Evolutionary conservation across 352 stramenopile species (phyloP), one percentile per base, ranked within the genome.

Genomic region (Phytophthora pistaciae): DNA sequence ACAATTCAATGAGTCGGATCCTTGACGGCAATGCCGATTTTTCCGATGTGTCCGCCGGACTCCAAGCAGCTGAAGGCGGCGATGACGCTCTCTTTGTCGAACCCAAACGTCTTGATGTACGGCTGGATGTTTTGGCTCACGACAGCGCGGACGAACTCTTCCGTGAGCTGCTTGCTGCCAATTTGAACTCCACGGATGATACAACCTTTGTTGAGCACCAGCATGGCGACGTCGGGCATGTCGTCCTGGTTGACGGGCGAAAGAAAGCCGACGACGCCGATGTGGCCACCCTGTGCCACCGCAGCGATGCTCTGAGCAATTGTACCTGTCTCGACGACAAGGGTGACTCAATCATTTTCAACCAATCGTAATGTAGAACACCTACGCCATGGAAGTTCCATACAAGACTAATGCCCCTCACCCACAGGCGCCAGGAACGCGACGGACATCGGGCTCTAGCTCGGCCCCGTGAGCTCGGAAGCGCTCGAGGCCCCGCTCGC

Each of bases 401-500:
- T 27, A 1, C 1, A 27, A 3, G 3, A 1, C 1, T 27, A 27
- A 27, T 3, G 1, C 25, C 25, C 25, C 3, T 3, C 25, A 27
- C 25, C 25, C 25, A 27, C 25, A 27, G 25, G 25, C 25, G 25
- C 25, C 1, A 27, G 25, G 25, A 27, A 27, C 25, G 25, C 25
- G 25, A 27, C 25, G 3, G 25, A 27, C 25, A 27, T 27, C 25
- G 25, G 25, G 25, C 25, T 27, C 25, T 27, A 27, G 25, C 25
- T 27, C 25, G 25, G 25, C 25, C 25, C 25, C 25, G 3, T 27
- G 25, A 27, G 25, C 25, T 16, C 73, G 64, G 14, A 70, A 60
- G 21, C 72, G 68, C 33, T 77, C 72, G 27, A 66, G 67, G 18
- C 80, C 69, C 3, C 70, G 71, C 11, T 86, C 81, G 18, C 50